Evolutionary conservation across 805 yeast species (phyloP), one percentile per base, ranked within the genome.

Genomic region (Clavispora carvajalis): DNA sequence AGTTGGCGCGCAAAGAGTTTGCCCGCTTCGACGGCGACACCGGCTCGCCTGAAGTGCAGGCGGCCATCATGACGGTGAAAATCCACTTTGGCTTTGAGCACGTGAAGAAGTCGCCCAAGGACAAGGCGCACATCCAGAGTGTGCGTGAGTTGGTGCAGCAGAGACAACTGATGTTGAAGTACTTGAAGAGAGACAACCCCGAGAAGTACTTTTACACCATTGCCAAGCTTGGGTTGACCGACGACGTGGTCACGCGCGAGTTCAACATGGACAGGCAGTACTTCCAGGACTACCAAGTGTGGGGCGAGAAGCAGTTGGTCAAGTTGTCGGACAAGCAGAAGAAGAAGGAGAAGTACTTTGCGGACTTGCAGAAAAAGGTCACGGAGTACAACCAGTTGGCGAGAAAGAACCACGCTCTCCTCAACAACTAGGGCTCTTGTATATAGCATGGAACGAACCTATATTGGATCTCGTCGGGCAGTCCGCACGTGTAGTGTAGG

Each of bases 11-110:
- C 37, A 65, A 75, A 51, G 97, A 91, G 65, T 90, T 91, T 62
- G 80, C 79, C 52, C 74, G 95, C 54, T 73, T 75, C 48, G 88
- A 81, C 34, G 96, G 95, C 39, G 98, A 93, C 60, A 86, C 96
- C 1, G 97, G 95, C 3, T 86, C 96, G 2, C 80, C 95, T 39
- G 98, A 91, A 65, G 96, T 90, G 19, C 97, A 90, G 63, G 96
- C 98, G 2, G 98, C 97, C 2, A 75, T 86, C 21, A 67, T 82
- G 67, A 88, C 98, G 0, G 82, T 87, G 36, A 77, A 78, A 54
- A 87, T 93, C 51, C 85, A 83, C 50, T 80, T 77, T 48, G 69
- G 86, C 46, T 86, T 86, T 68, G 74, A 77, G 33, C 96, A 90
- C 57, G 74, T 85, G 41, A 60, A 59, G 40, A 71, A 76, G 37